These are phyloP conservation scores for Canavalia ensiformis DNA, from an alignment of 306 rosid species.

Conservation along the genomic window DNA sequence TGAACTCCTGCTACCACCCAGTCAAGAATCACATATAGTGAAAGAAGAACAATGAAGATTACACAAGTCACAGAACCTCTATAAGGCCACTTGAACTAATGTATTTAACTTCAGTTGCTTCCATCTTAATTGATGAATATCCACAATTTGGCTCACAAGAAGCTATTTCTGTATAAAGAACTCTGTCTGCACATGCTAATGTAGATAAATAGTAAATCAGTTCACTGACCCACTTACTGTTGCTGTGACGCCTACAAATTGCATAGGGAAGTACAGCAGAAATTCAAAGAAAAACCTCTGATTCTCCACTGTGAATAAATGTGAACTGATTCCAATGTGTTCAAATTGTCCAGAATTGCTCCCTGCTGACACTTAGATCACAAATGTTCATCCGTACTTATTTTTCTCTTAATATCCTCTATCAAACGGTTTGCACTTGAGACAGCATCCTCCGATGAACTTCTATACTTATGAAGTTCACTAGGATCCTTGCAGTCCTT, in stretches of 20 bases:
- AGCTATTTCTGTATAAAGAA: constrained; percentile 17
- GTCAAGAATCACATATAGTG: background rate
- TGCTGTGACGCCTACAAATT: constrained; percentile 30
- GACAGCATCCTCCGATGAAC: constrained; percentile 55
- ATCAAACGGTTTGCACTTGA: constrained; percentile 61
- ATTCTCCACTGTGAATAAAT: constrained; percentile 14
- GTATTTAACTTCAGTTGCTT: constrained; percentile 19
- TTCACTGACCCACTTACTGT: background rate
- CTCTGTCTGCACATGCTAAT: constrained; percentile 4
- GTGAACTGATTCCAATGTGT: constrained; percentile 31
- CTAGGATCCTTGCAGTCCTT: constrained; percentile 74
- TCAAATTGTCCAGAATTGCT: constrained; percentile 38
- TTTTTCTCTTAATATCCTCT: constrained; percentile 61
- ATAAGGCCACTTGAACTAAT: constrained; percentile 25
- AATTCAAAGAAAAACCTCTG: constrained; percentile 33
- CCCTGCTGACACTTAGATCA: constrained; percentile 30
- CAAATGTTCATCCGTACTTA: constrained; percentile 36
- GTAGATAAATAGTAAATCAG: constrained; percentile 31
- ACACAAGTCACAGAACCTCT: constrained; percentile 37
- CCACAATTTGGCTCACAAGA: constrained; percentile 30
- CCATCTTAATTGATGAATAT: constrained; percentile 21
- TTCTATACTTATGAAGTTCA: constrained; percentile 63
- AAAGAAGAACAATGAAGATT: constrained; percentile 24
- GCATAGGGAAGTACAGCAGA: background rate
- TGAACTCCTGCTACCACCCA: background rate